Evolutionary conservation across 345 rosid species (phyloP), one percentile per base, ranked within the genome.

Genomic region (Geranium brycei): DNA sequence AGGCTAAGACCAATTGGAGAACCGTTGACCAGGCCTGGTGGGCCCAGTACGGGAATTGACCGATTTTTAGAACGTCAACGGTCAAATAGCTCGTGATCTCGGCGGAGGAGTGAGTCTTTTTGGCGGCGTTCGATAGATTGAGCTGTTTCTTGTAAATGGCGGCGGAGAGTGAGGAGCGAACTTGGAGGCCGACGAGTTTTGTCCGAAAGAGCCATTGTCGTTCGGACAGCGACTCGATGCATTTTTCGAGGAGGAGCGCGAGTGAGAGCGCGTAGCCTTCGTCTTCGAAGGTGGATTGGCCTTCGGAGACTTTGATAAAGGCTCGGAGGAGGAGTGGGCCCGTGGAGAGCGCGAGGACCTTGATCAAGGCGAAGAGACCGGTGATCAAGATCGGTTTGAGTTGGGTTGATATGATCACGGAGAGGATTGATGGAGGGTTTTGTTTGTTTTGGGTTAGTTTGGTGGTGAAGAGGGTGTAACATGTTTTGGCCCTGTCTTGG

Each of bases 11-110:
- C 5, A 82, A 23, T 55, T 77, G 86, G 32, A 82, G 62, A 62
- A 61, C 23, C 16, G 77, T 79, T 3, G 83, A 31, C 86, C 83
- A 90, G 1, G 79, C 69, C 35, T 75, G 70, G 66, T 90, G 97
- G 70, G 87, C 68, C 72, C 71, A 72, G 82, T 81, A 81, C 61
- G 60, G 64, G 64, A 87, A 80, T 40, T 75, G 78, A 31, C 78
- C 78, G 16, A 90, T 69, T 57, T 85, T 64, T 19, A 76, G 78
- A 12, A 85, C 86, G 76, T 87, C 97, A 2, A 85, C 87, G 2
- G 78, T 67, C 73, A 85, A 74, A 63, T 78, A 75, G 63, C 85
- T 90, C 51, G 85, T 69, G 41, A 87, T 80, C 79, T 90, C 90
- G 0, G 91, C 97, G 0, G 84, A 77, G 5, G 89, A 78, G 31